Evolutionary conservation across 192 early-diverging fungal genomes (phyloP).

Genomic region (Lobulomyces angularis): DNA sequence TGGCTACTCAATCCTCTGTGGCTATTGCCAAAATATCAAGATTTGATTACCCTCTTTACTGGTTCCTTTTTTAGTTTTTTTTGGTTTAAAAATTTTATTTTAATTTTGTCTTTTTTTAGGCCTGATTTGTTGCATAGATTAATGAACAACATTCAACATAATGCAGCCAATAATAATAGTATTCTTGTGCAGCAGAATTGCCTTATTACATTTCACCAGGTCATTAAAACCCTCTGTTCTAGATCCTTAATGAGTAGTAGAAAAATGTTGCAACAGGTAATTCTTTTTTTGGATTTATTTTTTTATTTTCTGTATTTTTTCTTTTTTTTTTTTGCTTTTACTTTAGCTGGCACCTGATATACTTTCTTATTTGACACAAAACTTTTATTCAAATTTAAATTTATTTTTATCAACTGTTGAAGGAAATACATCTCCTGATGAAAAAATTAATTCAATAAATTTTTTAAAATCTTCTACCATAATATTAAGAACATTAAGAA

Average conservation of each 20-base stretch:
- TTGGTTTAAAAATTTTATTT: background rate
- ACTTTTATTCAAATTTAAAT: constrained; percentile 50
- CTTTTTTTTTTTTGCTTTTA: constrained; percentile 6
- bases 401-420: constrained; percentile 36
- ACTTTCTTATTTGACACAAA: constrained; percentile 48
- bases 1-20: constrained; percentile 65
- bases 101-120: constrained; percentile 19
- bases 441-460: too few relatives aligned
- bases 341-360: constrained; percentile 56
- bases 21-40: constrained; percentile 70
- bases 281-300: background rate
- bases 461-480: too few relatives aligned
- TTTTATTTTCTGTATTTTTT: constrained; percentile 4
- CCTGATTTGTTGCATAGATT: constrained; percentile 46
- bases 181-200: constrained; percentile 54
- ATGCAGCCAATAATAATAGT: constrained; percentile 9
- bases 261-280: constrained; percentile 41
- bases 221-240: constrained; percentile 62
- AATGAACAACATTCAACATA: constrained; percentile 37
- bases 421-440: too few relatives aligned
- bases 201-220: constrained; percentile 60
- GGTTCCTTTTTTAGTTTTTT: constrained; percentile 41
- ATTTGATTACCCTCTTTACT: constrained; percentile 75
- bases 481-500: too few relatives aligned
- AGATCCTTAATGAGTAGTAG: constrained; percentile 50